phyloP scores from a whole-genome alignment of 108 stramenopile genomes.

The Discostella pseudostelligera region DNA sequence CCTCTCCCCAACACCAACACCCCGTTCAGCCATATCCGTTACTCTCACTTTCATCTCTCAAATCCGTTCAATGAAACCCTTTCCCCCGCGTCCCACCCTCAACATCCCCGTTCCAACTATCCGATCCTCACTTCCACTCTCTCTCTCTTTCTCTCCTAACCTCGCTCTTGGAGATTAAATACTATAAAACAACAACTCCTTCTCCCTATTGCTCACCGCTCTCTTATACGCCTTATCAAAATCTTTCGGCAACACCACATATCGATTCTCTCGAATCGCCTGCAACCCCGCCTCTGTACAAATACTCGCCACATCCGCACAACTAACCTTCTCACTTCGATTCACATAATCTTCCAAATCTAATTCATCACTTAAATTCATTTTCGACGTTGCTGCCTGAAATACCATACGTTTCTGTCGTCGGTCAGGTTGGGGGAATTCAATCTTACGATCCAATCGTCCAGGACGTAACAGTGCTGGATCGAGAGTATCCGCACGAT shows the following conservation, averaged over 20 bases:
- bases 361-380: slow-evolving; percentile 96
- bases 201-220: slow-evolving; percentile 95
- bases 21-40: too few relatives aligned
- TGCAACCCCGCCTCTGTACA: slow-evolving; percentile 98
- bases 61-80: too few relatives aligned
- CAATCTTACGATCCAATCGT: slow-evolving; percentile 99
- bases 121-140: neutral
- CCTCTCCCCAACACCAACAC: too few relatives aligned
- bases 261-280: slow-evolving; percentile 98
- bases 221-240: slow-evolving; percentile 99
- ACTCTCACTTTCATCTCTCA: too few relatives aligned
- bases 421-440: slow-evolving; percentile 98
- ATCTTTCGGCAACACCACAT: slow-evolving; percentile 97
- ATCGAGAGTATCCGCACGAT: slow-evolving; percentile 98
- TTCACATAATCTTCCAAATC: slow-evolving; percentile 99
- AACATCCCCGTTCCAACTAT: too few relatives aligned
- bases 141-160: too few relatives aligned
- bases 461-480: slow-evolving; percentile 98
- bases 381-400: slow-evolving; percentile 96
- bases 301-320: slow-evolving; percentile 95
- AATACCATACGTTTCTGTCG: slow-evolving; percentile 99
- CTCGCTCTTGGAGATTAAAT: slow-evolving; percentile 33
- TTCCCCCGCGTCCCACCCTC: too few relatives aligned
- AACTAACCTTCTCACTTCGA: slow-evolving; percentile 94
- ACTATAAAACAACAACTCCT: slow-evolving; percentile 95